Evolutionary conservation across 176 grass and related monocot species (phyloP).

Genomic region (Cocos nucifera): DNA sequence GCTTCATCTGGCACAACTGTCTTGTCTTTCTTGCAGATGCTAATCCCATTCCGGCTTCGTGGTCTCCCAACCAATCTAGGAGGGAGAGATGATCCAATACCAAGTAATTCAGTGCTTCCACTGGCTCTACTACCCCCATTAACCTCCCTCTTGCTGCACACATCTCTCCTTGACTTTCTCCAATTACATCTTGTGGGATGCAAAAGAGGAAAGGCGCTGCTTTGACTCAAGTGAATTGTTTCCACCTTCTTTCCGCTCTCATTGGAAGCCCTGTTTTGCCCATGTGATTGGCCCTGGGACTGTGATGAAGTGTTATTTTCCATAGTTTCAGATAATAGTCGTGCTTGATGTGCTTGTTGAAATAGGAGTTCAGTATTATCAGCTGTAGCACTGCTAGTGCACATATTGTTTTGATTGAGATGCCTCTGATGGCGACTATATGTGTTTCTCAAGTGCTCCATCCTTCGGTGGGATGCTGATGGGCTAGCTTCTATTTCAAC

Average conservation of each 20-base stretch:
- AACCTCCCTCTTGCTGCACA: conserved; percentile 13
- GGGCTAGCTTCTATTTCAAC: conserved; percentile 14
- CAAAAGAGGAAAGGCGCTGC: conserved; percentile 6
- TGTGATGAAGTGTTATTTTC: conserved; percentile 8
- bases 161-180: conserved; percentile 14
- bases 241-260: conserved; percentile 13
- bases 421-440: conserved; percentile 5
- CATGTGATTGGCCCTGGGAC: conserved; percentile 1
- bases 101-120: conserved; percentile 15
- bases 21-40: conserved; percentile 31
- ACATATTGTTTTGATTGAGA: conserved; percentile 16
- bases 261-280: conserved; percentile 9
- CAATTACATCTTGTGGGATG: conserved; percentile 3
- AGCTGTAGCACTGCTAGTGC: background rate
- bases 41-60: conserved; percentile 20
- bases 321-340: conserved; percentile 9
- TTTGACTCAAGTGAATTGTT: conserved; percentile 22
- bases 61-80: conserved; percentile 22
- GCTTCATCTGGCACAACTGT: conserved; percentile 26
- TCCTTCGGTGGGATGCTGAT: conserved; percentile 2
- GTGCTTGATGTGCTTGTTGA: conserved; percentile 30
- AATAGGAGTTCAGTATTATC: conserved; percentile 17
- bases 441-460: conserved; percentile 16
- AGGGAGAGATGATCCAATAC: conserved; percentile 19
- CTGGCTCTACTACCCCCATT: conserved; percentile 3